Conservation (phyloP, 257 asterid species). For the Solanum pimpinellifolium region DNA sequence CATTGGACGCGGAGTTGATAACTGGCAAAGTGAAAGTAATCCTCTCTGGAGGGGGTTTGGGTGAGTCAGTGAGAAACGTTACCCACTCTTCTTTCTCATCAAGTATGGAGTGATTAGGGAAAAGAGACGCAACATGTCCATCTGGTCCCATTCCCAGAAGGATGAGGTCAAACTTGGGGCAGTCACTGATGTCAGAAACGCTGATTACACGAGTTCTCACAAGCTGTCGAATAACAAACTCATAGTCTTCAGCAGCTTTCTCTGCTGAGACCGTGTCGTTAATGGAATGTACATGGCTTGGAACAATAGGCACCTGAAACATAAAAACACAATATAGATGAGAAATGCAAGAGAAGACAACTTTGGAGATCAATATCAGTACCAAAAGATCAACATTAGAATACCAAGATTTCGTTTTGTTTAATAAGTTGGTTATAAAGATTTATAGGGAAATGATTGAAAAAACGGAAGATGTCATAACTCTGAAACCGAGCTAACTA, state of each 20-base stretch:
- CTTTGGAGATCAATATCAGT: background rate
- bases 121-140: constrained; percentile 58
- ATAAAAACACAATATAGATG: background rate
- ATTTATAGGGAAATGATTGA: background rate
- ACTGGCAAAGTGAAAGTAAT: constrained; percentile 58
- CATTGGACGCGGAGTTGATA: constrained; percentile 52
- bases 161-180: constrained; percentile 57
- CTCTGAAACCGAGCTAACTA: background rate
- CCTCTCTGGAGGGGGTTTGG: constrained; percentile 59
- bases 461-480: background rate
- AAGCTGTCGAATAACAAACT: constrained; percentile 69
- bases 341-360: background rate
- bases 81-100: constrained; percentile 50
- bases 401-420: background rate
- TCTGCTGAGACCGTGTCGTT: constrained; percentile 74
- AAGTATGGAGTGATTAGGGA: constrained; percentile 33
- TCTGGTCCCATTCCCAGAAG: constrained; percentile 61
- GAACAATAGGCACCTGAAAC: constrained; percentile 71
- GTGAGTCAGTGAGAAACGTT: constrained; percentile 49
- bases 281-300: constrained; percentile 73
- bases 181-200: constrained; percentile 36
- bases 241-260: constrained; percentile 80
- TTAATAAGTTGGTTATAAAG: background rate
- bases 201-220: constrained; percentile 65
- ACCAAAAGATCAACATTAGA: background rate